Evolutionary conservation across 805 yeast species (phyloP), one percentile per base, ranked within the genome.

Genomic region (Spathaspora arborariae): DNA sequence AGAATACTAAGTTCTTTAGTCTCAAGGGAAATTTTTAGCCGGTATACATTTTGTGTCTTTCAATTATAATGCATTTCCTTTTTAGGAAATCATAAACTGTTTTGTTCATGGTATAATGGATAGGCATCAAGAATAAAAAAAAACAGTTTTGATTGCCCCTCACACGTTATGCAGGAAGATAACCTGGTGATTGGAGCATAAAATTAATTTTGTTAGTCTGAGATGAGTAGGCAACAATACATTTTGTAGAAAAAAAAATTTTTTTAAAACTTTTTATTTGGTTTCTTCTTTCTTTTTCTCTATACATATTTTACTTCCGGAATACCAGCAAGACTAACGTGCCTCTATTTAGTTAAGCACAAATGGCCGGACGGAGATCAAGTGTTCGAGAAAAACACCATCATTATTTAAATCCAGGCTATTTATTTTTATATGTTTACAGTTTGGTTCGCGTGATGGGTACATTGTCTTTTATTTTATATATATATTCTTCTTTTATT

Each of bases 351-450:
- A 66, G 74, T 65, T 56, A 54, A 69, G 77, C 77, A 72, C 45
- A 70, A 72, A 72, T 72, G 77, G 77, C 77, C 67, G 68, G 72
- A 72, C 65, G 76, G 64, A 72, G 75, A 72, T 47, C 46, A 56
- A 56, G 33, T 9, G 11, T 27, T 24, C 49, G 36, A 45, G 37
- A 24, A 19, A n/a, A 41, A 21, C 20, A 34, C 62, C 63, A 50
- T 55, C 65, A 60, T 58, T 63, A 57, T 54, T 60, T 65, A 62
- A 69, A 70, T 70, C 72, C 66, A 64, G 54, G 21, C 47, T 54
- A 43, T 20, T 36, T 21, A 22, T 39, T 35, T 38, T n/a, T 34
- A n/a, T n/a, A 38, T 26, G 20, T 40, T 51, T 40, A 39, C 37
- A 40, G 41, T 50, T 50, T 64, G 69, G 72, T 72, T 72, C 75